Percentiles rank a stretch among this genome's conserved stretches.
Conservation (phyloP, 768 basidiomycete species). For the Tephrocybe rancida region DNA sequence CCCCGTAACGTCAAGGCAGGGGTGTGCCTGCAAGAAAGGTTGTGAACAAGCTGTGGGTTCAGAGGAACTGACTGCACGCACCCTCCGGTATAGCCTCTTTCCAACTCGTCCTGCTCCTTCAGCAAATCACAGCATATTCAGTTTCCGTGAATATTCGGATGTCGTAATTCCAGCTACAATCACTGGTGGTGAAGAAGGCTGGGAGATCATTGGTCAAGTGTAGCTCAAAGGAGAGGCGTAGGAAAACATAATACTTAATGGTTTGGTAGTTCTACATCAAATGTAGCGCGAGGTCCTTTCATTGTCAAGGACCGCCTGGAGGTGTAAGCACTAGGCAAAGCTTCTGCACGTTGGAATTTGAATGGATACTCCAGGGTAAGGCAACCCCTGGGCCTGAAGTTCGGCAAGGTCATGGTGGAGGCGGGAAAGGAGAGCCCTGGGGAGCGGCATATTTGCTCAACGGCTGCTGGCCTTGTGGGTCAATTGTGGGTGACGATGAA, state of each 20-base stretch:
- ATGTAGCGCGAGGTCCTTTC: slow-evolving; percentile 41
- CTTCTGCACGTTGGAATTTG: slow-evolving; percentile 38
- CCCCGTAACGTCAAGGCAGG: slow-evolving; percentile 48
- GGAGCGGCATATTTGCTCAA: slow-evolving; percentile 10
- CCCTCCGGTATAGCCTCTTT: slow-evolving; percentile 39
- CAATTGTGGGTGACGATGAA: too few relatives aligned
- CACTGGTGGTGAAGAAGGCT: slow-evolving; percentile 40
- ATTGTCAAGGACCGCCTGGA: slow-evolving; percentile 46
- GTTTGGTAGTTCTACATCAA: slow-evolving; percentile 42
- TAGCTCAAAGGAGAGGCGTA: background rate
- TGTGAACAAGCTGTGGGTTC: background rate
- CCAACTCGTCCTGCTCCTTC: slow-evolving; percentile 25
- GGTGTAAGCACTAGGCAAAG: slow-evolving; percentile 48
- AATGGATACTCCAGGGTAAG: slow-evolving; percentile 45
- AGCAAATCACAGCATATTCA: slow-evolving; percentile 48
- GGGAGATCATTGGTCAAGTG: background rate
- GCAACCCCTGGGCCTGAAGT: slow-evolving; percentile 37
- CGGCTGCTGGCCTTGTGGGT: background rate
- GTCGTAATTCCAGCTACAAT: slow-evolving; percentile 36
- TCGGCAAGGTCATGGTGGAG: slow-evolving; percentile 43
- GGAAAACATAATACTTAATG: slow-evolving; percentile 35
- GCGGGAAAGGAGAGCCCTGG: slow-evolving; percentile 32
- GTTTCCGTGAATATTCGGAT: slow-evolving; percentile 40
- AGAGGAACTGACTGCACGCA: slow-evolving; percentile 12
- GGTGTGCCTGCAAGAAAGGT: slow-evolving; percentile 30